phyloP scores from a whole-genome alignment of 306 rosid species.

The Myrica gale region DNA sequence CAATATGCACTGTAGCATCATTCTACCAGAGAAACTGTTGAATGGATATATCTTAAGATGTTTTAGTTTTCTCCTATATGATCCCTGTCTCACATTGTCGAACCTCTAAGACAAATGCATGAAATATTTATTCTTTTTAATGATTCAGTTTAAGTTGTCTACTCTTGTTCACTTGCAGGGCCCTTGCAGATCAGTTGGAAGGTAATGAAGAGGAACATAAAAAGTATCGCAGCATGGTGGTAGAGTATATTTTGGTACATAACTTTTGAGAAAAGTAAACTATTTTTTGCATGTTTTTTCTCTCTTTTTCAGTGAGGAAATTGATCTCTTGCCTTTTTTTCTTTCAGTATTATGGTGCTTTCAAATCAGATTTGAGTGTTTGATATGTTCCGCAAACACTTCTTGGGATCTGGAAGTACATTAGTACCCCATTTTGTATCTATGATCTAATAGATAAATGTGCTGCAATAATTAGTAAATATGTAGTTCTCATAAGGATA shows the following conservation, averaged over 20 bases:
- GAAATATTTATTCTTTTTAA: neutral
- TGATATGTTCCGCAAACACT: neutral
- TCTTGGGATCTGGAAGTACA: neutral
- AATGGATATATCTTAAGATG: neutral
- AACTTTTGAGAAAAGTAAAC: slow-evolving; percentile 15
- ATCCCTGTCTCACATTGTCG: neutral
- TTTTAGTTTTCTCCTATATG: neutral
- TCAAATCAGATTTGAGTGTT: neutral
- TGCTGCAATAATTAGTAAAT: neutral
- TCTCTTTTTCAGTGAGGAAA: neutral
- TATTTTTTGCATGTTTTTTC: neutral
- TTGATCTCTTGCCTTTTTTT: neutral
- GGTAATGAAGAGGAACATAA: slow-evolving; percentile 66
- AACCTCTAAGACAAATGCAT: neutral
- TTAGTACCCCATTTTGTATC: neutral
- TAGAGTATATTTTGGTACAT: slow-evolving; percentile 68
- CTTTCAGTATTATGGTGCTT: neutral
- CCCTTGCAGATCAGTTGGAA: slow-evolving; percentile 80
- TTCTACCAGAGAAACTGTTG: slow-evolving; percentile 15
- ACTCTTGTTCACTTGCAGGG: slow-evolving; percentile 42
- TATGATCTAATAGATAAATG: neutral
- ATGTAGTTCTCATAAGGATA: neutral
- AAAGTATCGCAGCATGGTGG: slow-evolving; percentile 72
- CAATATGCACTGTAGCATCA: slow-evolving; percentile 5
- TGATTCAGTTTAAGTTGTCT: slow-evolving; percentile 10